Conservation (phyloP, 2,329 filamentous ascomycete genomes). For the Fusarium oxysporum region DNA sequence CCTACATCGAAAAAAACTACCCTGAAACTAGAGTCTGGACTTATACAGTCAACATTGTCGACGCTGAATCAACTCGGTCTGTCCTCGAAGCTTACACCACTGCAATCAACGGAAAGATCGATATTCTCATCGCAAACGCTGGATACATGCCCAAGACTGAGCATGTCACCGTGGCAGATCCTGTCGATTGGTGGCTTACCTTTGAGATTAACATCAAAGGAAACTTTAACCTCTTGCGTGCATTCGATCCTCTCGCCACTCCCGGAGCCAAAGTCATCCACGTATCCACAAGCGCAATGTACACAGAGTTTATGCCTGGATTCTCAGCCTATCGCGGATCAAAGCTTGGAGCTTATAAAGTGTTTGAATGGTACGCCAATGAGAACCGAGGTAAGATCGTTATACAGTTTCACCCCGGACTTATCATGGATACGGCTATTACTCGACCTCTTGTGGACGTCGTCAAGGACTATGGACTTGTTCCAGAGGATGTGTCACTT, state of each 20-base stretch:
- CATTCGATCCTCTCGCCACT: constrained; percentile 43
- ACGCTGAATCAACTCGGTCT: constrained; percentile 25
- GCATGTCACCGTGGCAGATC: constrained; percentile 28
- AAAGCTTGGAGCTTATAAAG: constrained; percentile 55
- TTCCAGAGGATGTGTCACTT: constrained; percentile 46
- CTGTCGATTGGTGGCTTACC: constrained; percentile 42
- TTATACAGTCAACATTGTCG: constrained; percentile 49
- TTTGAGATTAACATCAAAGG: constrained; percentile 48
- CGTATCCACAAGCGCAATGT: constrained; percentile 34
- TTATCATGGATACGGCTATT: constrained; percentile 49
- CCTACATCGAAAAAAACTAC: constrained; percentile 57
- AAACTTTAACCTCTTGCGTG: constrained; percentile 47
- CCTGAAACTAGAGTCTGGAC: constrained; percentile 62
- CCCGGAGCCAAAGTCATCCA: constrained; percentile 44
- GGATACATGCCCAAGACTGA: constrained; percentile 36
- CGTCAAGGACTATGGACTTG: constrained; percentile 21
- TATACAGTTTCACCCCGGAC: constrained; percentile 58
- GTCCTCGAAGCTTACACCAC: constrained; percentile 33
- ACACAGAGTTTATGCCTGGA: constrained; percentile 44
- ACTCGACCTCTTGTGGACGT: constrained; percentile 18
- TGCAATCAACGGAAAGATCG: constrained; percentile 48
- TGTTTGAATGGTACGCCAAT: constrained; percentile 55
- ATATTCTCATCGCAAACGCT: constrained; percentile 53
- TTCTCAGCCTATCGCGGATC: constrained; percentile 55
- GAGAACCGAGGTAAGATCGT: constrained; percentile 56